Conservation (phyloP, 1,284 basidiomycete species). For the Salmacisia buchloeana region DNA sequence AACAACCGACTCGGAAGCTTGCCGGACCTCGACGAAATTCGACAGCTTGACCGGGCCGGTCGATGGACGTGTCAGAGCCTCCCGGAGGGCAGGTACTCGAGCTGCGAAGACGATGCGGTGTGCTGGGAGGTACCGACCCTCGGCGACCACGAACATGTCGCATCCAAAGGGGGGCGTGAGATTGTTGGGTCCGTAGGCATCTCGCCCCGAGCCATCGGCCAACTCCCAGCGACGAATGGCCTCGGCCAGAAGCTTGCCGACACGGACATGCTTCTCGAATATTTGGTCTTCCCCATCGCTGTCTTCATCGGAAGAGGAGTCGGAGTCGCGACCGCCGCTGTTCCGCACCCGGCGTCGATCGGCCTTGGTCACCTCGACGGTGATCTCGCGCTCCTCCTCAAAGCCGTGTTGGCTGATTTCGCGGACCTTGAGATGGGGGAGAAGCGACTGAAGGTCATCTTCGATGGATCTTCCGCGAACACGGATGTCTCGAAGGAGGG, state of each 20-base stretch:
- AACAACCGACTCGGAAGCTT: constrained; percentile 11
- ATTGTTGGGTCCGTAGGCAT: constrained; percentile 29
- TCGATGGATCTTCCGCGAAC: constrained; percentile 62
- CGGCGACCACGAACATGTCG: constrained; percentile 59
- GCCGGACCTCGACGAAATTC: background rate
- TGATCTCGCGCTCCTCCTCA: constrained; percentile 26
- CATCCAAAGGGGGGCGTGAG: constrained; percentile 55
- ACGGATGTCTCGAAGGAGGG: constrained; percentile 60
- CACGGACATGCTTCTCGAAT: constrained; percentile 13
- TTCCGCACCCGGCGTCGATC: constrained; percentile 40
- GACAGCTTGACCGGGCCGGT: background rate
- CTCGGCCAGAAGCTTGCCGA: constrained; percentile 51
- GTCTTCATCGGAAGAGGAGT: constrained; percentile 47
- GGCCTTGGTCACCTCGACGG: constrained; percentile 26
- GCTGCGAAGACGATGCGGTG: constrained; percentile 66
- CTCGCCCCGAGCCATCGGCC: constrained; percentile 32
- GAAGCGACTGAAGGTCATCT: constrained; percentile 60
- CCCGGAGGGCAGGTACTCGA: constrained; percentile 58
- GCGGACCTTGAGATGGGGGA: constrained; percentile 38
- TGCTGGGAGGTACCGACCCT: constrained; percentile 57
- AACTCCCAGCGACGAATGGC: constrained; percentile 55
- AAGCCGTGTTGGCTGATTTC: constrained; percentile 16
- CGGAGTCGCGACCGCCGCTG: constrained; percentile 51
- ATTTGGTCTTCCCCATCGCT: constrained; percentile 17
- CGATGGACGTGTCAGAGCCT: constrained; percentile 12